Percentiles rank a stretch among this genome's conserved stretches.
Evolutionary conservation across 1,284 basidiomycete species (phyloP).

Genomic region (Kalmanozyma brasiliensis): DNA sequence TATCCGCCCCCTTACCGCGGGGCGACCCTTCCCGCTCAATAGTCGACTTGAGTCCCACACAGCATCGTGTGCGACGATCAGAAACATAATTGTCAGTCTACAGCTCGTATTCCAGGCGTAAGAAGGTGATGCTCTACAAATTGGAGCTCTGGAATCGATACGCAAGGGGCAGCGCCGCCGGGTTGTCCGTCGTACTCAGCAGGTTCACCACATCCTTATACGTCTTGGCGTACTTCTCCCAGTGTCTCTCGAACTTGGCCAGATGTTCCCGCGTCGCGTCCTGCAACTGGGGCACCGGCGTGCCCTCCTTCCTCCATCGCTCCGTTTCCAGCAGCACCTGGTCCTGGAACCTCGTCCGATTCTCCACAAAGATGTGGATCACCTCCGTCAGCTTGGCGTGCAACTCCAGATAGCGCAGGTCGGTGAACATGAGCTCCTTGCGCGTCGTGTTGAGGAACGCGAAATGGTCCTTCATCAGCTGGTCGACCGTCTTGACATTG

Average conservation of each 20-base stretch:
- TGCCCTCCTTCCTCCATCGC: constrained; percentile 41
- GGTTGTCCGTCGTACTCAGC: constrained; percentile 66
- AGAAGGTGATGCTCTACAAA: too few relatives aligned
- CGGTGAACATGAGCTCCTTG: constrained; percentile 66
- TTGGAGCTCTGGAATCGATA: constrained; percentile 61
- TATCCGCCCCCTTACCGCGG: too few relatives aligned
- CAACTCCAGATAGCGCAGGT: constrained; percentile 57
- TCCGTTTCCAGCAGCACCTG: constrained; percentile 56
- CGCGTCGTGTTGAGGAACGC: constrained; percentile 64
- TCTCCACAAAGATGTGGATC: constrained; percentile 59
- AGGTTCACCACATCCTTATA: constrained; percentile 65
- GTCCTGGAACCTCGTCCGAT: constrained; percentile 51
- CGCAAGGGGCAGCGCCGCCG: constrained; percentile 63
- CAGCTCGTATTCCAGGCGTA: too few relatives aligned
- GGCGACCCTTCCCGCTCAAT: too few relatives aligned
- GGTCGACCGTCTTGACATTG: constrained; percentile 63
- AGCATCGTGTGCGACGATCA: too few relatives aligned
- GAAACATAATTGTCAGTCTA: too few relatives aligned
- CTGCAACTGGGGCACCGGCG: constrained; percentile 33
- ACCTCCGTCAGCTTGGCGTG: constrained; percentile 57
- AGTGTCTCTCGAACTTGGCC: constrained; percentile 51
- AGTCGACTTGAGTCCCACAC: too few relatives aligned
- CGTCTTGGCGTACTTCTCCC: constrained; percentile 59
- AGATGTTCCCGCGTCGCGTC: constrained; percentile 43
- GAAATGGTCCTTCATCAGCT: constrained; percentile 66